Evolutionary conservation across 305 asterid species (phyloP).

Genomic region (Withania somnifera): DNA sequence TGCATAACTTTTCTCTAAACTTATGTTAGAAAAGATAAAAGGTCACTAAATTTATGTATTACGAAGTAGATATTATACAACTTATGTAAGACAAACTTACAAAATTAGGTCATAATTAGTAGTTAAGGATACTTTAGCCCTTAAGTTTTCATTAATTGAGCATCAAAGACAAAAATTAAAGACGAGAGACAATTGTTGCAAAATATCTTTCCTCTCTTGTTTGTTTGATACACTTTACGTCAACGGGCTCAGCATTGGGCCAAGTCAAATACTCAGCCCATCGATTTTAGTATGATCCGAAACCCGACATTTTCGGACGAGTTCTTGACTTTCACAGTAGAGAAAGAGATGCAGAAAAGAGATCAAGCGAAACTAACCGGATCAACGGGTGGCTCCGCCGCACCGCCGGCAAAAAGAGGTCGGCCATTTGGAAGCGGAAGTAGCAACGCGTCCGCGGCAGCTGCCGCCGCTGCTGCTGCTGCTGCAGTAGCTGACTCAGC

Average conservation of each 20-base stretch:
- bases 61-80: too few relatives aligned
- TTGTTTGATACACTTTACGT: neutral
- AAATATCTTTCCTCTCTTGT: too few relatives aligned
- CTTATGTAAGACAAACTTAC: too few relatives aligned
- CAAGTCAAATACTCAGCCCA: neutral
- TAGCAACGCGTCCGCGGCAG: slow-evolving; percentile 34
- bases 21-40: too few relatives aligned
- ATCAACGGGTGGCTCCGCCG: slow-evolving; percentile 52
- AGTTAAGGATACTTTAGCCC: too few relatives aligned
- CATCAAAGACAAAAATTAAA: too few relatives aligned
- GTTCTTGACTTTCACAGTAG: neutral
- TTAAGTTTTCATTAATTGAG: too few relatives aligned
- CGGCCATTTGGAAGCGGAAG: slow-evolving; percentile 78
- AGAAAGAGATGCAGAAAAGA: slow-evolving; percentile 67
- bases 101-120: too few relatives aligned
- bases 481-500: slow-evolving; percentile 43
- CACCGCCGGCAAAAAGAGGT: slow-evolving; percentile 81
- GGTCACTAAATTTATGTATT: too few relatives aligned
- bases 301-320: neutral
- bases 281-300: neutral
- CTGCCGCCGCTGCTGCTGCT: slow-evolving; percentile 20
- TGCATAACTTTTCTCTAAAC: too few relatives aligned
- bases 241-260: neutral
- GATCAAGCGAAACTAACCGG: slow-evolving; percentile 66
- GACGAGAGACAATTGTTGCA: too few relatives aligned